These are phyloP conservation scores for Sicyos baderoa DNA, from an alignment of 306 rosid species.

Conservation along the genomic window DNA sequence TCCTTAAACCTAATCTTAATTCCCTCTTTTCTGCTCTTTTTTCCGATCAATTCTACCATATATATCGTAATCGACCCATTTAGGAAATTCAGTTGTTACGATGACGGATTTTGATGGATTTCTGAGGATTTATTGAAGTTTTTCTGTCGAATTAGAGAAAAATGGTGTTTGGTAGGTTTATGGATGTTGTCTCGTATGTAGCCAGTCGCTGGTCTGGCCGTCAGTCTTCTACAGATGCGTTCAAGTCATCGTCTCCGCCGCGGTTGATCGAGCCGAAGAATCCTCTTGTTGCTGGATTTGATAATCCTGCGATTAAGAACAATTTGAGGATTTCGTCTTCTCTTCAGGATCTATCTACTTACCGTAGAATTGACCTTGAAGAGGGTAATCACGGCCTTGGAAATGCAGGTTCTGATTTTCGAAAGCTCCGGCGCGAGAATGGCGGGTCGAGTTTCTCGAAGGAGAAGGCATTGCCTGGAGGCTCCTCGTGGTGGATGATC, in stretches of 20 bases:
- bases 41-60: too few species aligned
- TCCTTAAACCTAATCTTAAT: conserved; percentile 8
- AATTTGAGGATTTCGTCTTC: conserved; percentile 58
- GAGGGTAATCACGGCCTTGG: conserved; percentile 10
- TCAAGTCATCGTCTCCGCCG: conserved; percentile 10
- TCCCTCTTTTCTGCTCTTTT: too few species aligned
- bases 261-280: conserved; percentile 19
- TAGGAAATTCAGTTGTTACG: neutral
- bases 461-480: conserved; percentile 36
- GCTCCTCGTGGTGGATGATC: conserved; percentile 28
- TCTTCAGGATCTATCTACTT: conserved; percentile 69
- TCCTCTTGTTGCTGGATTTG: conserved; percentile 23
- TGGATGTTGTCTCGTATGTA: conserved; percentile 31
- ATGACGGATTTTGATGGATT: neutral
- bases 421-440: conserved; percentile 36
- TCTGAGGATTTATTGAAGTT: conserved; percentile 8
- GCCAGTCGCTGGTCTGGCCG: conserved; percentile 30
- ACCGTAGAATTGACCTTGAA: conserved; percentile 33
- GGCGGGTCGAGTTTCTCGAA: conserved; percentile 50
- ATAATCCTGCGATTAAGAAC: conserved; percentile 27
- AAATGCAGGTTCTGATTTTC: conserved; percentile 21
- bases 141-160: conserved; percentile 12
- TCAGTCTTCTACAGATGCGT: conserved; percentile 22
- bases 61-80: conserved; percentile 5
- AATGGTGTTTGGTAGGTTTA: conserved; percentile 51